A percentile compares a stretch with the other conserved stretches of the same genome.
phyloP scores from a whole-genome alignment of 345 rosid genomes.

The Mangifera indica region DNA sequence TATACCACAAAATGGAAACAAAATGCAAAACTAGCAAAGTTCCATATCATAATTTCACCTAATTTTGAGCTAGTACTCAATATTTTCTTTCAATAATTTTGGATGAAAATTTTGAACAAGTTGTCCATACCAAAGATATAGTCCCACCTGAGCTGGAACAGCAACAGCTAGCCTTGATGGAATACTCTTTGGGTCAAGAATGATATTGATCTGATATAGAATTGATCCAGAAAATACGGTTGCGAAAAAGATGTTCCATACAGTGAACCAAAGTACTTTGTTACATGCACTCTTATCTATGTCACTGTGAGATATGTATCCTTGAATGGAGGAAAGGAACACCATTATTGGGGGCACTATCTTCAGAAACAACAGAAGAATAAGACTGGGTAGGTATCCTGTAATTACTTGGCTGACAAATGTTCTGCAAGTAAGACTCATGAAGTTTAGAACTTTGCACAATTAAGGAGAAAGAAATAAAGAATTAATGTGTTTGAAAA shows the following conservation, averaged over 20 bases:
- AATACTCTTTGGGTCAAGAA: slow-evolving; percentile 74
- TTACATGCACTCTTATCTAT: slow-evolving; percentile 91
- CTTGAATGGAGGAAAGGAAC: slow-evolving; percentile 90
- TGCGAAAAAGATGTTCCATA: slow-evolving; percentile 95
- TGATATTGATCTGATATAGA: slow-evolving; percentile 53
- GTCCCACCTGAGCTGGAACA: slow-evolving; percentile 89
- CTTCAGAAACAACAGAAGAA: slow-evolving; percentile 77
- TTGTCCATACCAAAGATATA: not conserved
- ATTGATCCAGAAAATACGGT: slow-evolving; percentile 88
- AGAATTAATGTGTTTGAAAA: slow-evolving; percentile 2
- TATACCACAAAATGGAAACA: not conserved
- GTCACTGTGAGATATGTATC: slow-evolving; percentile 74
- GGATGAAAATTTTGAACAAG: not conserved
- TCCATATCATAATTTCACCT: not conserved
- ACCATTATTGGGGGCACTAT: slow-evolving; percentile 87
- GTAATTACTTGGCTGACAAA: slow-evolving; percentile 71
- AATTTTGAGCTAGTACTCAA: not conserved
- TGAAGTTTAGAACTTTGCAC: slow-evolving; percentile 19
- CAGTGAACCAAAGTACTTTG: slow-evolving; percentile 91
- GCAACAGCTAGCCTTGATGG: slow-evolving; percentile 72
- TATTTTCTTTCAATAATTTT: not conserved
- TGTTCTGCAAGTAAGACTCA: slow-evolving; percentile 56
- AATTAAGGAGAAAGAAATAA: not conserved
- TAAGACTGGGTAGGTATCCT: slow-evolving; percentile 93
- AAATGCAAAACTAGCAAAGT: not conserved